Conservation (phyloP, 305 asterid species). For the Solanum hybrid region DNA sequence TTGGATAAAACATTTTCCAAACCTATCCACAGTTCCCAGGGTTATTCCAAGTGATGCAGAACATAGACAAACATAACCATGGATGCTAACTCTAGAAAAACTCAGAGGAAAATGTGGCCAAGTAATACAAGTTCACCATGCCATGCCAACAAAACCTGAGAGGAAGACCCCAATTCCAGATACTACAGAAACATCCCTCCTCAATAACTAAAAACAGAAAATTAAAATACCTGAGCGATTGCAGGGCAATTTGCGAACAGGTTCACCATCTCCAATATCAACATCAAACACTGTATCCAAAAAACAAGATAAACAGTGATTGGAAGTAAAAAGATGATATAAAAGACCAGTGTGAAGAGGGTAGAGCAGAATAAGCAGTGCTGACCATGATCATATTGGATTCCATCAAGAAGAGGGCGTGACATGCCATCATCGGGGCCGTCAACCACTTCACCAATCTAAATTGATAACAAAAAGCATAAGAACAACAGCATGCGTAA, state of each 20-base stretch:
- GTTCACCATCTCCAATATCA: slow-evolving; percentile 98
- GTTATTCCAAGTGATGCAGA: not conserved
- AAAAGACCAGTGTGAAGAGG: not conserved
- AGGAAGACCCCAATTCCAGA: not conserved
- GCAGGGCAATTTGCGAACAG: slow-evolving; percentile 84
- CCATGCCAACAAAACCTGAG: not conserved
- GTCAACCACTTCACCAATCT: slow-evolving; percentile 98
- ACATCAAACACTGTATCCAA: slow-evolving; percentile 78
- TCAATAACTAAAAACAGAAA: not conserved
- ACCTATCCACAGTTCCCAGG: not conserved
- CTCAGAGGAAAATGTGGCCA: not conserved
- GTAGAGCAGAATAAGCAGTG: slow-evolving; percentile 16
- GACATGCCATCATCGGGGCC: slow-evolving; percentile 71
- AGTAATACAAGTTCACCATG: not conserved
- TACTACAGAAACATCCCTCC: not conserved
- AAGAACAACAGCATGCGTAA: not conserved
- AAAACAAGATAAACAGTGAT: slow-evolving; percentile 13
- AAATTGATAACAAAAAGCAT: slow-evolving; percentile 7
- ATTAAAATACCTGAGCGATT: slow-evolving; percentile 65
- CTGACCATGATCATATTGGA: slow-evolving; percentile 77
- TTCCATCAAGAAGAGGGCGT: slow-evolving; percentile 50
- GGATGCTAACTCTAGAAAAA: not conserved
- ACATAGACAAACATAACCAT: not conserved
- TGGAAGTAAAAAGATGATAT: slow-evolving; percentile 7
- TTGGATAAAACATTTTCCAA: not conserved